A percentile compares a stretch with the other conserved stretches of the same genome.
Evolutionary conservation across 495 filamentous ascomycete genomes (phyloP).

Genomic region (Penicillium psychrofluorescens): DNA sequence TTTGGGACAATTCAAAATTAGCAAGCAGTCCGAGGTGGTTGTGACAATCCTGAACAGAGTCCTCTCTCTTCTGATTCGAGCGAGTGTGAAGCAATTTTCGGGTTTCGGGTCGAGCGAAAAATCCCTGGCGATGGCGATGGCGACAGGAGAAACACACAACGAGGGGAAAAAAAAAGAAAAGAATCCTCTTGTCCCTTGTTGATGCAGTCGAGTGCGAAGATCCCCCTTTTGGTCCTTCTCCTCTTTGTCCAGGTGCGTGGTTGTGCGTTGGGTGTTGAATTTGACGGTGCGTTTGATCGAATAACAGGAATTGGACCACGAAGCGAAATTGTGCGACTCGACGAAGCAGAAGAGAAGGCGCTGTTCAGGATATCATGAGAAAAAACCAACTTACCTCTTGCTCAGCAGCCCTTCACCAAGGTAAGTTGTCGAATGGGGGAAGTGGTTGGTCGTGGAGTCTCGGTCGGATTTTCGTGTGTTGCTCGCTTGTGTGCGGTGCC

Average conservation of each 20-base stretch:
- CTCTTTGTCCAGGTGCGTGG: no score
- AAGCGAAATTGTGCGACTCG: constrained; percentile 16
- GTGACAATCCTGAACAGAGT: constrained; percentile 4
- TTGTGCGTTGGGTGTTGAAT: no score
- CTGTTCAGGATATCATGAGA: constrained; percentile 9
- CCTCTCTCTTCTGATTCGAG: constrained; percentile 19
- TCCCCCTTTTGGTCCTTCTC: no score
- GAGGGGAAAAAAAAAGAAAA: not conserved
- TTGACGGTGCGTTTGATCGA: no score
- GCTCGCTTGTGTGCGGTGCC: constrained; percentile 40
- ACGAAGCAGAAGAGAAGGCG: constrained; percentile 16
- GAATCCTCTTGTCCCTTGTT: no score
- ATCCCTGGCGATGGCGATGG: not conserved
- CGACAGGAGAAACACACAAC: not conserved
- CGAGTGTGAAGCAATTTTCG: constrained; percentile 1
- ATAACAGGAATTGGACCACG: not conserved
- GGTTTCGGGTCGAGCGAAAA: not conserved
- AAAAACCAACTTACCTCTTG: constrained; percentile 38
- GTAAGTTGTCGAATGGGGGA: constrained; percentile 37
- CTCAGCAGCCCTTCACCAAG: constrained; percentile 44
- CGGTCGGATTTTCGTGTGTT: constrained; percentile 41
- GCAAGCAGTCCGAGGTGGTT: constrained; percentile 10
- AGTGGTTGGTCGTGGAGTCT: constrained; percentile 32
- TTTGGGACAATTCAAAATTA: constrained; percentile 25
- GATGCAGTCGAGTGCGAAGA: no score